phyloP scores from a whole-genome alignment of 371 early-diverging fungal species.

The Mucor circinelloides region DNA sequence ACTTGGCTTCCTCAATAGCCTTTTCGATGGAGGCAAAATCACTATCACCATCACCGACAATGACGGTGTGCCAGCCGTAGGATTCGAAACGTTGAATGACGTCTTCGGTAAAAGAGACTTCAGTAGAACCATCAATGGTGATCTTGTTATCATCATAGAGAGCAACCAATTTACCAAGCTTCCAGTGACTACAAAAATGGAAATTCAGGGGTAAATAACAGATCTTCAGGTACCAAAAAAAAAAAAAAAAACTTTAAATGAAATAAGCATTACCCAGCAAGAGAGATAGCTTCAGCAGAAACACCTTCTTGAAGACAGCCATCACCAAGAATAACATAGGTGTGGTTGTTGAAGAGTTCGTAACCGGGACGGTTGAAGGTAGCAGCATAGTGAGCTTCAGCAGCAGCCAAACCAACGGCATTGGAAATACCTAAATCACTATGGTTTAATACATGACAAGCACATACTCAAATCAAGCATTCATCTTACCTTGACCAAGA shows the following conservation, averaged over 20 bases:
- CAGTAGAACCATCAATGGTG: slow-evolving; percentile 94
- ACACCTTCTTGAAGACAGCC: slow-evolving; percentile 99
- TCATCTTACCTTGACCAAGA: slow-evolving; percentile 92
- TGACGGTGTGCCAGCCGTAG: slow-evolving; percentile 92
- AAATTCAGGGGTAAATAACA: background rate
- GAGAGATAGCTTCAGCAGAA: slow-evolving; percentile 93
- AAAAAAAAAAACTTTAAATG: background rate
- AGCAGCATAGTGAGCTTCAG: slow-evolving; percentile 87
- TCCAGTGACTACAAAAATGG: slow-evolving; percentile 72
- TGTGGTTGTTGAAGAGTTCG: slow-evolving; percentile 83
- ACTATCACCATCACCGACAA: slow-evolving; percentile 84
- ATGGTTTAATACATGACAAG: background rate
- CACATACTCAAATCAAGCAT: background rate
- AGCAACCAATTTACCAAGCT: slow-evolving; percentile 95
- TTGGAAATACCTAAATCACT: slow-evolving; percentile 71
- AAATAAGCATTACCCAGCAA: slow-evolving; percentile 82
- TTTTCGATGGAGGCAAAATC: slow-evolving; percentile 73
- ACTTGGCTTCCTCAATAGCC: slow-evolving; percentile 82
- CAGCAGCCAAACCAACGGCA: slow-evolving; percentile 97
- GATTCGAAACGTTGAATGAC: slow-evolving; percentile 88
- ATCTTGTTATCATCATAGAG: slow-evolving; percentile 98
- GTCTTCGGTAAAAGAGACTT: slow-evolving; percentile 94
- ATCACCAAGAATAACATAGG: slow-evolving; percentile 94
- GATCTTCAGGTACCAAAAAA: slow-evolving; percentile 1
- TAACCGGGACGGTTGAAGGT: slow-evolving; percentile 89